Evolutionary conservation across 1,284 basidiomycete species (phyloP).

Genomic region (Spongispora temasekensis): DNA sequence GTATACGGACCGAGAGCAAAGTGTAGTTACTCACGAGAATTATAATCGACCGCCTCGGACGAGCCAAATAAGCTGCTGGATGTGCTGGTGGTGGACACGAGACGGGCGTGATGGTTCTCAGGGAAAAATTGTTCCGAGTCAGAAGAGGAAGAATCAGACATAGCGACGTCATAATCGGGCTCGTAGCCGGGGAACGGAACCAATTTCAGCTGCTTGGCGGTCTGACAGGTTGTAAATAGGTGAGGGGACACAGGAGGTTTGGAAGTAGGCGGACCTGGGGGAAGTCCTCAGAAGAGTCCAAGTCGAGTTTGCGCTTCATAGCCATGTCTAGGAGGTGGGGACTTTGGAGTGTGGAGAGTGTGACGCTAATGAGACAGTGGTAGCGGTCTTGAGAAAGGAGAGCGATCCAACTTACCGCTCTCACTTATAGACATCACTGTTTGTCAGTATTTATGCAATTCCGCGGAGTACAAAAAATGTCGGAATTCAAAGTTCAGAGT

Average conservation of each 20-base stretch:
- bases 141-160: conserved; percentile 57
- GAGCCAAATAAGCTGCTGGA: conserved; percentile 46
- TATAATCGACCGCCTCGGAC: conserved; percentile 39
- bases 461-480: conserved; percentile 24
- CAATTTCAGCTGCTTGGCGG: conserved; percentile 69
- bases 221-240: conserved; percentile 38
- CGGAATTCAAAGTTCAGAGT: conserved; percentile 20
- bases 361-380: conserved; percentile 11
- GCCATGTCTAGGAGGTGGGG: conserved; percentile 48
- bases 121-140: conserved; percentile 56
- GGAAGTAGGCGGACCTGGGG: conserved; percentile 41
- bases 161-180: conserved; percentile 62
- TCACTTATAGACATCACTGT: conserved; percentile 33
- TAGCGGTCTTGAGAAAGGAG: conserved; percentile 30
- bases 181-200: conserved; percentile 68
- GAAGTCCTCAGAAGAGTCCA: conserved; percentile 54
- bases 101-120: conserved; percentile 60
- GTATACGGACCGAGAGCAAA: neutral
- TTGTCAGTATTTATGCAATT: conserved; percentile 27
- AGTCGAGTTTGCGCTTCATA: conserved; percentile 71
- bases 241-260: conserved; percentile 13
- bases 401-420: conserved; percentile 22
- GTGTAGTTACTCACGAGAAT: conserved; percentile 37
- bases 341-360: conserved; percentile 12
- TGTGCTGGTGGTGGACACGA: conserved; percentile 65